These are phyloP conservation scores for Pleurotus djamor DNA, from an alignment of 768 basidiomycete species.

Conservation along the genomic window DNA sequence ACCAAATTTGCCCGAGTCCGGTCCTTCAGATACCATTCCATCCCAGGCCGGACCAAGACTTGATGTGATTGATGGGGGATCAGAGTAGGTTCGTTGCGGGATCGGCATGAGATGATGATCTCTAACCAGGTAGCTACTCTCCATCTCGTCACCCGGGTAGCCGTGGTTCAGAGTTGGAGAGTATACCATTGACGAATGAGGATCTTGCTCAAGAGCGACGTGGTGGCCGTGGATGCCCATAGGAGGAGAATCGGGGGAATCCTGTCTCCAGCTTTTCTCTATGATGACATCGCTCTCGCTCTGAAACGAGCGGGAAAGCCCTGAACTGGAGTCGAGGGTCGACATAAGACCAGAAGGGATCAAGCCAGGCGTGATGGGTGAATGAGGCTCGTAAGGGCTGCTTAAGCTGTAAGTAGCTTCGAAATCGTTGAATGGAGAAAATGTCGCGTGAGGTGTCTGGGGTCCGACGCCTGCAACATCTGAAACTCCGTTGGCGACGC, in stretches of 20 bases:
- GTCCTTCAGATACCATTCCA: not conserved
- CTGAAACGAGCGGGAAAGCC: constrained; percentile 43
- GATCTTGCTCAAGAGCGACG: not conserved
- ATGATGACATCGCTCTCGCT: constrained; percentile 51
- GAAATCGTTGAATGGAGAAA: constrained; percentile 55
- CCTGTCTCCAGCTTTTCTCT: constrained; percentile 49
- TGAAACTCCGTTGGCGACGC: constrained; percentile 31
- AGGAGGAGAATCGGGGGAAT: constrained; percentile 12
- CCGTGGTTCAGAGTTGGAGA: constrained; percentile 36
- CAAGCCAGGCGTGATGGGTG: constrained; percentile 42
- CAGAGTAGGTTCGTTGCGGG: constrained; percentile 30
- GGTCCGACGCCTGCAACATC: not conserved
- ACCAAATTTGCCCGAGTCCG: not conserved
- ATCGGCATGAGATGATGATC: constrained; percentile 24
- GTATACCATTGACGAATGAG: constrained; percentile 28
- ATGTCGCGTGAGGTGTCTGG: constrained; percentile 25
- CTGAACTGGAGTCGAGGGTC: constrained; percentile 43
- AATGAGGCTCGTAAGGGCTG: not conserved
- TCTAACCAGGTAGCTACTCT: constrained; percentile 17
- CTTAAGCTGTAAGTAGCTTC: constrained; percentile 14
- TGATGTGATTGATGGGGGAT: constrained; percentile 21
- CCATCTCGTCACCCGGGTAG: constrained; percentile 24
- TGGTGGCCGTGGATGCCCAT: not conserved
- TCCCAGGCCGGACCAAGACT: constrained; percentile 16
- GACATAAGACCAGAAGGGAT: constrained; percentile 57